Evolutionary conservation across 352 stramenopile genomes (phyloP).

Genomic region (Globisporangium solare): DNA sequence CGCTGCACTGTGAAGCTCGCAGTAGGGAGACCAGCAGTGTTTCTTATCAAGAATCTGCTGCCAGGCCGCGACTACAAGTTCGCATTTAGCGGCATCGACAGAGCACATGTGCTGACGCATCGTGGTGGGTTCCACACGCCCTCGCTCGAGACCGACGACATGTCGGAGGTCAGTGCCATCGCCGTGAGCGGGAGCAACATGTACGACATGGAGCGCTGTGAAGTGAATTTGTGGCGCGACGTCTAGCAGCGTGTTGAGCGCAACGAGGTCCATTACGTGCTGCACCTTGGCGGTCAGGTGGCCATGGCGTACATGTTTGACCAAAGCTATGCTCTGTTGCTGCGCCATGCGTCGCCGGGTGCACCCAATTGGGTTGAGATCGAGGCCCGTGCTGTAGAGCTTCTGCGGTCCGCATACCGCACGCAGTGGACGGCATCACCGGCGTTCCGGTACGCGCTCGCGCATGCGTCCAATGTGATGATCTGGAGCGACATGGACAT

Average conservation of each 20-base stretch:
- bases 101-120: slow-evolving; percentile 27
- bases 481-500: slow-evolving; percentile 75
- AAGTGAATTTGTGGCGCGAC: slow-evolving; percentile 44
- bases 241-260: slow-evolving; percentile 31
- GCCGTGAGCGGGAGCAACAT: slow-evolving; percentile 50
- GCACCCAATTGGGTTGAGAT: slow-evolving; percentile 32
- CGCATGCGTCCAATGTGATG: slow-evolving; percentile 74
- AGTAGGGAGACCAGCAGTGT: slow-evolving; percentile 30
- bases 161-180: slow-evolving; percentile 19
- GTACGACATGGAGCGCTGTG: slow-evolving; percentile 37
- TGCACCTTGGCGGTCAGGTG: slow-evolving; percentile 74
- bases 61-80: slow-evolving; percentile 52
- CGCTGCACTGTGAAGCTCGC: slow-evolving; percentile 18
- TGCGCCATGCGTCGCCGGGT: slow-evolving; percentile 37
- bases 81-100: slow-evolving; percentile 50
- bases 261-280: slow-evolving; percentile 29
- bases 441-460: slow-evolving; percentile 47
- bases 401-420: slow-evolving; percentile 58
- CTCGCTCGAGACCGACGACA: slow-evolving; percentile 20
- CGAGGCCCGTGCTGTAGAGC: slow-evolving; percentile 43
- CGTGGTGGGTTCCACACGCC: slow-evolving; percentile 46
- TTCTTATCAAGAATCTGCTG: slow-evolving; percentile 37
- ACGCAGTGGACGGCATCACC: slow-evolving; percentile 57
- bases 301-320: slow-evolving; percentile 66
- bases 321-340: slow-evolving; percentile 49